Base-by-base conservation (phyloP, 805 yeast species). In the Wickerhamomyces ciferrii region DNA sequence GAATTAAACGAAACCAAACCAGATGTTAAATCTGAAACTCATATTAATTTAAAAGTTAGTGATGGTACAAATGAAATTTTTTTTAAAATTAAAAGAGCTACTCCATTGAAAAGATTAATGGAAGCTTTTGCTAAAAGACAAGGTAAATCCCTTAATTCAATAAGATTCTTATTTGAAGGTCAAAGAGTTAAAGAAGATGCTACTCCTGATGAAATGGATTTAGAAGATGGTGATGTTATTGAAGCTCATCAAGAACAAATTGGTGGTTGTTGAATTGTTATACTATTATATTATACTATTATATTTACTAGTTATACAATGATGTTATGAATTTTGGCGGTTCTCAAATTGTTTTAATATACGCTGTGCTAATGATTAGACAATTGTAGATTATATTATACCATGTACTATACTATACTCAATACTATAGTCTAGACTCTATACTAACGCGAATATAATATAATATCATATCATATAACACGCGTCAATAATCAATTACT, bases 121-220 rank as follows among this genome's bases (percentile, higher is more conserved):
- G 98, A 92, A 61, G 96, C 97, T 13, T 94, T 92, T 67, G 95
- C 98, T 66, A 91, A 91, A 71, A 87, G 99, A 74, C 96, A 92
- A 63, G 98, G 98, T 39, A 92, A 92, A 66, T 81, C 85, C 53
- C 70, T 85, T 62, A 81, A 78, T 55, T 80, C 92, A 43, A 72
- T 94, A 65, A 81, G 98, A 67, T 94, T 94, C 66, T 74, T 94
- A 61, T 84, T 84, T 63, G 99, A 94, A 54, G 99, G 99, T 53
- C 86, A 89, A 56, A 82, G 98, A 62, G 83, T 94, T 49, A 75
- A 78, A 53, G 86, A 91, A 10, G 91, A 85, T 49, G 89, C 87
- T 59, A 94, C 99, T 5, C 98, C 99, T 7, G 96, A 87, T 37
- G 87, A 82, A 52, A 76, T 94, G 59, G 98, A 89, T 43, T 82